phyloP scores from a whole-genome alignment of 2,329 filamentous ascomycete species.

The Phyllosticta paracitricarpa region DNA sequence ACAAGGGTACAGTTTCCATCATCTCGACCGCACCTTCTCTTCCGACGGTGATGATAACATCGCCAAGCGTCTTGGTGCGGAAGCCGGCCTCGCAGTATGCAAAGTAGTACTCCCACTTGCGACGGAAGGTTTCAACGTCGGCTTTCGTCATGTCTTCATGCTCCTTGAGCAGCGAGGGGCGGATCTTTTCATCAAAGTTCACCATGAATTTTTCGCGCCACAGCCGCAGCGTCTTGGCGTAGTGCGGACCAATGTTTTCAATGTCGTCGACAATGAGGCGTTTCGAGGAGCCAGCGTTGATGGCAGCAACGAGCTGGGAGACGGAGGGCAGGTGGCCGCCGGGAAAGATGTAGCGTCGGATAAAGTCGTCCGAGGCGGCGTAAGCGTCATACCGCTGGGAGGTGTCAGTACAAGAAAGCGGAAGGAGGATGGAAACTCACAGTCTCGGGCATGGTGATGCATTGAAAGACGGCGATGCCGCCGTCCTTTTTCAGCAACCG shows the following conservation, averaged over 20 bases:
- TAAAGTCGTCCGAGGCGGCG: constrained; percentile 59
- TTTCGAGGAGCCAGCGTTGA: constrained; percentile 50
- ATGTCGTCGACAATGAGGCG: constrained; percentile 56
- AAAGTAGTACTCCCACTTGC: constrained; percentile 74
- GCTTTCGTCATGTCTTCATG: constrained; percentile 50
- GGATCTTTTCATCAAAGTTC: constrained; percentile 52
- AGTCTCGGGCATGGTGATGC: constrained; percentile 65
- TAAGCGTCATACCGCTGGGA: constrained; percentile 51
- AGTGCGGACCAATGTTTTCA: constrained; percentile 66
- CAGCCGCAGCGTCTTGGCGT: constrained; percentile 56
- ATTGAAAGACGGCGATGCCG: constrained; percentile 62
- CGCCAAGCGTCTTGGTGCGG: constrained; percentile 59
- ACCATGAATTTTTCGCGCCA: constrained; percentile 58
- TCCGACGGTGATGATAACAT: constrained; percentile 62
- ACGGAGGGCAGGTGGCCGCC: constrained; percentile 63
- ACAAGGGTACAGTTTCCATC: constrained; percentile 61
- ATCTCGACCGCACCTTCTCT: constrained; percentile 55
- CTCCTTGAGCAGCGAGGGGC: constrained; percentile 48
- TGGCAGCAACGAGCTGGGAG: constrained; percentile 54
- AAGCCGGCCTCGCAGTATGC: constrained; percentile 67
- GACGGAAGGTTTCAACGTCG: constrained; percentile 56
- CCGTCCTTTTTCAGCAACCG: constrained; percentile 54
- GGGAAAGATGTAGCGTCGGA: constrained; percentile 68
- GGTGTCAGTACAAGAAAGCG: neutral
- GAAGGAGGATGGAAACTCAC: constrained; percentile 12